A percentile compares a stretch with the other conserved stretches of the same genome.
These are phyloP conservation scores for Aspergillus candidus DNA, from an alignment of 2,329 filamentous ascomycete genomes.

Conservation along the genomic window DNA sequence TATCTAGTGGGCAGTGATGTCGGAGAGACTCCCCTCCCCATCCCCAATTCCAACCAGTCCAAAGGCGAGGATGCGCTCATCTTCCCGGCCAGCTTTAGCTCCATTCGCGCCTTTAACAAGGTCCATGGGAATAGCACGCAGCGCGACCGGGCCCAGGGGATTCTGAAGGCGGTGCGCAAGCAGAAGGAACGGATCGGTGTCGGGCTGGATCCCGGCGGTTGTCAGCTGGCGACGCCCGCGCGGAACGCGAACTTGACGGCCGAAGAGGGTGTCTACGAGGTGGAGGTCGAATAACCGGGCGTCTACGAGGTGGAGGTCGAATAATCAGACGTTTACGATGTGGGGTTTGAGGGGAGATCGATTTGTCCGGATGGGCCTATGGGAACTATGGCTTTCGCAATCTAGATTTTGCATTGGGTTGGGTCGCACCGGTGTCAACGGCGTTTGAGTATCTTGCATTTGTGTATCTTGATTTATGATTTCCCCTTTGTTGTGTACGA, in stretches of 20 bases:
- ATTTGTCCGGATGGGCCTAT: no score
- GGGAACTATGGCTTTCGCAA: no score
- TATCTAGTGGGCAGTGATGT: slow-evolving; percentile 13
- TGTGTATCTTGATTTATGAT: no score
- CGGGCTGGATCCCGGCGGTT: slow-evolving; percentile 49
- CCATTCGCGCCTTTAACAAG: slow-evolving; percentile 37
- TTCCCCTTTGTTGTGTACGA: no score
- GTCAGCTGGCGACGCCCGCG: slow-evolving; percentile 48
- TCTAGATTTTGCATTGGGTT: no score
- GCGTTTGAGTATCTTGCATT: no score
- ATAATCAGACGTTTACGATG: no score
- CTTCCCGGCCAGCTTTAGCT: slow-evolving; percentile 29
- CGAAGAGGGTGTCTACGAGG: slow-evolving; percentile 43
- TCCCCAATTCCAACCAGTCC: slow-evolving; percentile 35
- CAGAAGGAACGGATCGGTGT: slow-evolving; percentile 49
- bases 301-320: no score
- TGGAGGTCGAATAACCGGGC: not conserved
- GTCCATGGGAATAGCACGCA: slow-evolving; percentile 38
- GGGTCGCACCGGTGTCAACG: no score
- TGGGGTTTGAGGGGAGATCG: no score
- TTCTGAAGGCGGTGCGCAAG: slow-evolving; percentile 41
- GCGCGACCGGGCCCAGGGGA: slow-evolving; percentile 43
- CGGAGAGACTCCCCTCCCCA: slow-evolving; percentile 22
- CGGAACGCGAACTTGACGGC: slow-evolving; percentile 46
- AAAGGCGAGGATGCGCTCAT: slow-evolving; percentile 29